Evolutionary conservation across 176 grass and related monocot genomes (phyloP).

Genomic region (Oryza brachyantha): DNA sequence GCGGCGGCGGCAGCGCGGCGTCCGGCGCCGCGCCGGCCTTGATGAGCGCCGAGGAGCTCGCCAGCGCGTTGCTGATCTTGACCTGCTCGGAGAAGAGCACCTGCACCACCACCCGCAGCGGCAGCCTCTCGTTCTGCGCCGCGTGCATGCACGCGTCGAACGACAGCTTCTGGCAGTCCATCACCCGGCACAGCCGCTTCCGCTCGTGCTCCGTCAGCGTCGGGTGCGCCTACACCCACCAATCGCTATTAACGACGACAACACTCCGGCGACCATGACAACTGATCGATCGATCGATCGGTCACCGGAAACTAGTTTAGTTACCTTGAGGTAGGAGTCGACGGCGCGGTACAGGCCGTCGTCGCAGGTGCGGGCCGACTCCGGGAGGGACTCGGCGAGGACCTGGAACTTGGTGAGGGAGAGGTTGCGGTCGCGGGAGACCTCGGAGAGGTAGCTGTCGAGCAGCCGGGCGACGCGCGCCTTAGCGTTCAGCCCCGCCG

Average conservation of each 20-base stretch:
- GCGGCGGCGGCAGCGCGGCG: not conserved
- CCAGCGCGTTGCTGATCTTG: conserved; percentile 90
- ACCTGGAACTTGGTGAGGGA: conserved; percentile 98
- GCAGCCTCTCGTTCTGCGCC: conserved; percentile 93
- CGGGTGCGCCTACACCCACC: conserved; percentile 64
- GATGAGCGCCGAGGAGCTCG: conserved; percentile 39
- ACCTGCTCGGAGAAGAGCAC: conserved; percentile 99
- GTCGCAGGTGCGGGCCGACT: conserved; percentile 79
- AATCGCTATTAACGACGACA: not conserved
- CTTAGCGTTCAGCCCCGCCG: conserved; percentile 58
- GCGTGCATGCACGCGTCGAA: conserved; percentile 98
- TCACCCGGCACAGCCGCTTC: conserved; percentile 88
- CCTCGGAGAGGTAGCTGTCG: conserved; percentile 96
- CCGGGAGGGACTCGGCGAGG: conserved; percentile 80
- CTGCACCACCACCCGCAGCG: conserved; percentile 95
- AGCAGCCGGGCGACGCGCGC: conserved; percentile 72
- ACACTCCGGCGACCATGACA: not conserved
- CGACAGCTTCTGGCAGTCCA: conserved; percentile 99
- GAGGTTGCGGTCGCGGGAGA: conserved; percentile 84
- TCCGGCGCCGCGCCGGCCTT: conserved; percentile 14
- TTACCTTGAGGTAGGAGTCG: conserved; percentile 97
- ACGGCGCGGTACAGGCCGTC: conserved; percentile 92
- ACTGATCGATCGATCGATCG: not conserved
- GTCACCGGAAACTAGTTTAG: not conserved
- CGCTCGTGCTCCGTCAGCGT: conserved; percentile 87